Base-by-base conservation (phyloP, 148 eudicot species). In the Selenicereus undatus region DNA sequence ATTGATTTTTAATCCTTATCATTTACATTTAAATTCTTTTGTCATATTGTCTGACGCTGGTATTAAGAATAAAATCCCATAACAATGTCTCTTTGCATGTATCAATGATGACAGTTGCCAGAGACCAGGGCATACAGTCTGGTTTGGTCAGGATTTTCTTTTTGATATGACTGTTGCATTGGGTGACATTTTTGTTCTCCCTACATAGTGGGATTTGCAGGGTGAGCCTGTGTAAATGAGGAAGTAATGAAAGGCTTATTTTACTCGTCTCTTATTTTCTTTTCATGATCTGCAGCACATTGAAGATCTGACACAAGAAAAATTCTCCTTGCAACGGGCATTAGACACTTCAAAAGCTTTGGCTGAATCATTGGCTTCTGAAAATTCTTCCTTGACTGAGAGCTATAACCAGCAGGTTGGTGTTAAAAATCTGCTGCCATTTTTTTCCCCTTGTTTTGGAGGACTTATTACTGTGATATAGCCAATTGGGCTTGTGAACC, bases 301-400 rank as follows among this genome's bases (percentile, higher is more conserved):
- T 86, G 99, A 96, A 91, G 99, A 96, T 85, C 84, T 96, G 84
- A 96, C 98, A 6, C 99, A 94, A 82, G 99, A 94, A 74, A 96
- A 93, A 85, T 96, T 92, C 82, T 90, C 99, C 35, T 82, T 96
- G 90, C 99, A 96, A 87, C 94, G 99, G 81, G 87, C 99, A 78
- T 86, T 96, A 83, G 99, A 96, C 69, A 95, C 95, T 81, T 94
- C 99, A 68, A 88, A 91, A 85, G 76, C 88, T 78, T 87, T 96
- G 66, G 88, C 98, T 58, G 99, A 92, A 89, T 92, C 97, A 50
- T 83, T 96, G 84, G 97, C 98, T 88, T 79, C 94, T 70, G 99
- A 96, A 83, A 96, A 96, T 89, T 92, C 99, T 60, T 83, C 98
- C 64, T 82, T 96, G 81, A 96, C 99, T 29, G 95, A 96, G 83